phyloP scores from a whole-genome alignment of 441 rosid species.

The Euphorbia schlechtendalii region DNA sequence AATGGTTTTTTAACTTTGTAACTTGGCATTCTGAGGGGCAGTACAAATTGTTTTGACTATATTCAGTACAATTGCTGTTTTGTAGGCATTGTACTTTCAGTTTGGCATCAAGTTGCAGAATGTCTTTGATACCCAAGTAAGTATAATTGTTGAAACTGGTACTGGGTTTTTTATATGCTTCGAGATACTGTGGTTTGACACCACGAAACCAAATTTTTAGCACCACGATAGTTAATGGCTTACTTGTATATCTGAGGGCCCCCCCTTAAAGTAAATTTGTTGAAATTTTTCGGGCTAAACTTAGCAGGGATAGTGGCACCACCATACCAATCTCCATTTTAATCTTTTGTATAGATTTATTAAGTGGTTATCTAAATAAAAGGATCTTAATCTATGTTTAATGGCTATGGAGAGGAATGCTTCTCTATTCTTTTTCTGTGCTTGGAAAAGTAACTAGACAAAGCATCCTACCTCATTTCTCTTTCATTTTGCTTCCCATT shows the following conservation, averaged over 20 bases:
- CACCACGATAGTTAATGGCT: not conserved
- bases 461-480: not conserved
- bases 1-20: conserved; percentile 22
- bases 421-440: not conserved
- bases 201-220: not conserved
- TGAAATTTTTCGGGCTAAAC: not conserved
- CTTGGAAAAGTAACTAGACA: not conserved
- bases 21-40: conserved; percentile 14
- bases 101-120: conserved; percentile 81
- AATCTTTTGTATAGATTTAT: not conserved
- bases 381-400: not conserved
- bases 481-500: not conserved
- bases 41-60: not conserved
- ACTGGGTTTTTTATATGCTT: not conserved
- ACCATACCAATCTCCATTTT: not conserved
- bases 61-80: conserved; percentile 16
- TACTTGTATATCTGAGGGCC: not conserved
- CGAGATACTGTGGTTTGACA: not conserved
- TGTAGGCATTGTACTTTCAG: conserved; percentile 82
- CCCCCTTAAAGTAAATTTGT: not conserved
- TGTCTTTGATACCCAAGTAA: conserved; percentile 87
- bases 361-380: not conserved
- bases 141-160: conserved; percentile 11
- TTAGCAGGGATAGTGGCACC: too few relatives aligned
- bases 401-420: not conserved